These are phyloP conservation scores for Knoxia roxburghii DNA, from an alignment of 257 asterid species.

Conservation along the genomic window DNA sequence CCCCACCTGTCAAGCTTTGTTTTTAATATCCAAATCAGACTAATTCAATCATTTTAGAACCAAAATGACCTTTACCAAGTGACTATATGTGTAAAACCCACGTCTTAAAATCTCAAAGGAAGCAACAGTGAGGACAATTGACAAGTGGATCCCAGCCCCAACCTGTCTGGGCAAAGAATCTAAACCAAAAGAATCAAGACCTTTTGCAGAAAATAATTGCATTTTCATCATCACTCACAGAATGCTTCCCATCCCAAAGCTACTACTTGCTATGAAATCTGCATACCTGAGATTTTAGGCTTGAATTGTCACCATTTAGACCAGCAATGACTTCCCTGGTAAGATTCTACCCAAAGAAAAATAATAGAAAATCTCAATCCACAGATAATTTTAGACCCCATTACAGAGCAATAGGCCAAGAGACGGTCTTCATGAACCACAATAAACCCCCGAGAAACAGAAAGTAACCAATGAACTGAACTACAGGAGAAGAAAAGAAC, in stretches of 20 bases:
- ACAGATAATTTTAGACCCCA: not conserved
- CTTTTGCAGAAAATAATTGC: too few relatives aligned
- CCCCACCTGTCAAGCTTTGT: slow-evolving; percentile 61
- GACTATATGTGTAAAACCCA: not conserved
- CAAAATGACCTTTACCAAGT: not conserved
- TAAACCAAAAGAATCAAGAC: not conserved
- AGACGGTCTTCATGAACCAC: not conserved
- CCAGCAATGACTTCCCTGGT: slow-evolving; percentile 43
- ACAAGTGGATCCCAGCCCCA: not conserved
- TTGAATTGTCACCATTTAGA: slow-evolving; percentile 43
- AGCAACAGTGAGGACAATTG: not conserved
- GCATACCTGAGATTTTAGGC: slow-evolving; percentile 59
- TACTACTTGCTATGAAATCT: slow-evolving; percentile 10
- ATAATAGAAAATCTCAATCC: slow-evolving; percentile 13
- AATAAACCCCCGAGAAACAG: not conserved
- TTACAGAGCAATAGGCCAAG: not conserved
- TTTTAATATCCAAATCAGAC: slow-evolving; percentile 46
- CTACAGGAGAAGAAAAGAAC: not conserved
- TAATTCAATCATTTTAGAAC: slow-evolving; percentile 21
- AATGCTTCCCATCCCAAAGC: not conserved
- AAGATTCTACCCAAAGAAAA: slow-evolving; percentile 36
- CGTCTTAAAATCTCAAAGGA: not conserved
- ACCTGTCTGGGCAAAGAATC: too few relatives aligned
- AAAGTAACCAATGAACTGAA: not conserved
- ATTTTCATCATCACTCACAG: too few relatives aligned